These are phyloP conservation scores for Naganishia antarctica DNA, from an alignment of 768 basidiomycete genomes.

Conservation along the genomic window DNA sequence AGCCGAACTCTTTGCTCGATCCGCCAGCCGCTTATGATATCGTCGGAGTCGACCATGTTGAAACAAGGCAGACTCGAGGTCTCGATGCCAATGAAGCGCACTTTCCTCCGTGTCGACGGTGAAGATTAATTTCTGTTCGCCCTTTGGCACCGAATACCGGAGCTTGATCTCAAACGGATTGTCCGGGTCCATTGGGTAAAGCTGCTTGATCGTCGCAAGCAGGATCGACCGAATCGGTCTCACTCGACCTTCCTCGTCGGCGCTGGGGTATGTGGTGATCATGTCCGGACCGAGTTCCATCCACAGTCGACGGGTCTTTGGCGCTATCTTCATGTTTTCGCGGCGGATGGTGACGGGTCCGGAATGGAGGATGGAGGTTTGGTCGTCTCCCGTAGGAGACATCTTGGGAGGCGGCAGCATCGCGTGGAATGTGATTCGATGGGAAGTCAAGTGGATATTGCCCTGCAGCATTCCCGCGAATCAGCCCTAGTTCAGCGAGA, in stretches of 20 bases:
- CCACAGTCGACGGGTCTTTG: conserved; percentile 58
- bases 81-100: conserved; percentile 43
- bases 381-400: conserved; percentile 30
- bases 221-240: conserved; percentile 58
- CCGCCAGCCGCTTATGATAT: conserved; percentile 29
- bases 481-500: background rate
- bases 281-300: conserved; percentile 62
- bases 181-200: conserved; percentile 54
- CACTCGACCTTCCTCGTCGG: conserved; percentile 57
- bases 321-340: conserved; percentile 49
- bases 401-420: conserved; percentile 53
- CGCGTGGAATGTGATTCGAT: conserved; percentile 64
- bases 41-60: conserved; percentile 34
- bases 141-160: conserved; percentile 46
- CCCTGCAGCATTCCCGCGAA: conserved; percentile 45
- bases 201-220: conserved; percentile 52
- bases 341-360: conserved; percentile 56
- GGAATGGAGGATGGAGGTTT: conserved; percentile 52
- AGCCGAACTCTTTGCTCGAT: conserved; percentile 14
- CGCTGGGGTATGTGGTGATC: conserved; percentile 58
- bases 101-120: conserved; percentile 60
- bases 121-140: conserved; percentile 44
- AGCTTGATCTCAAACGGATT: conserved; percentile 53
- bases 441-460: conserved; percentile 62
- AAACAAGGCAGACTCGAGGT: conserved; percentile 42